A percentile compares a stretch with the other conserved stretches of the same genome.
These are phyloP conservation scores for Ceratocystiopsis minuta DNA, from an alignment of 2,329 filamentous ascomycete species.

Conservation along the genomic window DNA sequence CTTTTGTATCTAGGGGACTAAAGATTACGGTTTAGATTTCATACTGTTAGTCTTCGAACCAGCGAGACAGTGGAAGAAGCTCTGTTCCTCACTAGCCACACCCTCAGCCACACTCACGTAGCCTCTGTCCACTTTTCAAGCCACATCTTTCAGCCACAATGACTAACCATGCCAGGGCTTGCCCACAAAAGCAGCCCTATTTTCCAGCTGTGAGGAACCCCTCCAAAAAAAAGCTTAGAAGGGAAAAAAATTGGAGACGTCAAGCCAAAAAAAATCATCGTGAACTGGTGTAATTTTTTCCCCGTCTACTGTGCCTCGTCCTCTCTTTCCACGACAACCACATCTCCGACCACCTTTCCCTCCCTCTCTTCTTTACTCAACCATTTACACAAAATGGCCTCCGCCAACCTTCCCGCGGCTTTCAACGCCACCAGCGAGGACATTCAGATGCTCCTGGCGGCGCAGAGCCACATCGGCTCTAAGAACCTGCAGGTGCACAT, in stretches of 20 bases:
- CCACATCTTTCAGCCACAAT: no score
- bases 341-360: conserved; percentile 3
- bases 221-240: conserved; percentile 3
- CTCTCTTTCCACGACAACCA: conserved; percentile 9
- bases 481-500: conserved; percentile 99
- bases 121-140: no score
- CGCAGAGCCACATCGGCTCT: conserved; percentile 88
- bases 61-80: no score
- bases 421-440: conserved; percentile 97
- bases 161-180: conserved; percentile 5
- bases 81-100: no score
- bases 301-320: neutral
- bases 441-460: conserved; percentile 98
- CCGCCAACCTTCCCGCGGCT: conserved; percentile 77
- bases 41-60: no score
- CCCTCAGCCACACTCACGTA: no score
- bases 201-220: conserved; percentile 5
- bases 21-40: no score
- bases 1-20: no score
- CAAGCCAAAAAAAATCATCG: conserved; percentile 3
- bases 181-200: conserved; percentile 7
- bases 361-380: conserved; percentile 8
- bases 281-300: conserved; percentile 1
- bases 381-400: conserved; percentile 71
- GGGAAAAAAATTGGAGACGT: conserved; percentile 1